Conservation (phyloP, 2,329 filamentous ascomycete genomes). For the Colletotrichum tofieldiae region DNA sequence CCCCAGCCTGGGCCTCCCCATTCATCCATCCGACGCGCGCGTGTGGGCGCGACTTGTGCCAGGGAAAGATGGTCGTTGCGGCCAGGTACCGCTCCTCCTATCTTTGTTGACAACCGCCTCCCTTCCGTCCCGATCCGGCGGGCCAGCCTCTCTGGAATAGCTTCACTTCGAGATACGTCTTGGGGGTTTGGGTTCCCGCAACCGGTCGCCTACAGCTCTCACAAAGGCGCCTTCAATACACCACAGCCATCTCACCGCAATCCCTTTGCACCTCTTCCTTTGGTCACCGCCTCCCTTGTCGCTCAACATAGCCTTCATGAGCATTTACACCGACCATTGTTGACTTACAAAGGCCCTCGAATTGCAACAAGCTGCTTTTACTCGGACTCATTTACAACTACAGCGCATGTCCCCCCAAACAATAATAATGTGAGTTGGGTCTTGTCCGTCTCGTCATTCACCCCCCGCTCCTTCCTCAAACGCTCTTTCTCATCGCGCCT, state of each 20-base stretch:
- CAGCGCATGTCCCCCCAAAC: constrained; percentile 23
- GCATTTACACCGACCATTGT: constrained; percentile 31
- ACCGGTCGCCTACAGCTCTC: constrained; percentile 18
- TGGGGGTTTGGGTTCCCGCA: not conserved
- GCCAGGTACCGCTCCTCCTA: constrained; percentile 37
- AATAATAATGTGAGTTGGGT: constrained; percentile 41
- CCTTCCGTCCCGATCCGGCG: constrained; percentile 42
- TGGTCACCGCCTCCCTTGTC: constrained; percentile 30
- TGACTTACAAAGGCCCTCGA: constrained; percentile 31
- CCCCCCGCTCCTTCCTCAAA: constrained; percentile 16
- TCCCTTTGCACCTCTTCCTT: constrained; percentile 20
- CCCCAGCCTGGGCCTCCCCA: not conserved
- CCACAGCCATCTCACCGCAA: constrained; percentile 7
- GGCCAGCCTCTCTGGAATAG: constrained; percentile 40
- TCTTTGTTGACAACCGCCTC: constrained; percentile 42
- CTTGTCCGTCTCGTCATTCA: constrained; percentile 11
- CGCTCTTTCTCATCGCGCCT: constrained; percentile 21
- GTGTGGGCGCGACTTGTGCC: constrained; percentile 37
- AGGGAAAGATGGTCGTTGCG: constrained; percentile 40
- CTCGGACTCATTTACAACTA: constrained; percentile 10
- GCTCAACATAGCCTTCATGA: constrained; percentile 36
- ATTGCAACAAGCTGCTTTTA: constrained; percentile 11
- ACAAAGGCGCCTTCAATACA: constrained; percentile 22
- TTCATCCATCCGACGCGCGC: constrained; percentile 31
- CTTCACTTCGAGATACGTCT: constrained; percentile 33